These are phyloP conservation scores for Oleoguttula mirabilis DNA, from an alignment of 495 filamentous ascomycete genomes.

Conservation along the genomic window DNA sequence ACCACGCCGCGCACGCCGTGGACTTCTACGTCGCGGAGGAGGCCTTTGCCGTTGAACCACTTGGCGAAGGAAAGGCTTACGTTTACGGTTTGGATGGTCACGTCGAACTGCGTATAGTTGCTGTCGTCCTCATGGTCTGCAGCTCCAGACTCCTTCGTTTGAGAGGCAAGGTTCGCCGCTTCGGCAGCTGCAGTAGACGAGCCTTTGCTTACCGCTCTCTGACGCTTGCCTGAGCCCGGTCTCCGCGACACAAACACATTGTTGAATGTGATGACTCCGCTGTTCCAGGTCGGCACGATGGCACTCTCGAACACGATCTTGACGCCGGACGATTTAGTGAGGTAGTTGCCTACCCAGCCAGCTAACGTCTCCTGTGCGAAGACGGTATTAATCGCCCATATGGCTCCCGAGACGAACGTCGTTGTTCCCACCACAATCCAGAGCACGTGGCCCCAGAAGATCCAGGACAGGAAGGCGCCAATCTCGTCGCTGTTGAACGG, in stretches of 20 bases:
- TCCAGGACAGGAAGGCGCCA: conserved; percentile 88
- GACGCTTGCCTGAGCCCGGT: conserved; percentile 51
- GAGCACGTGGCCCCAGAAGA: conserved; percentile 80
- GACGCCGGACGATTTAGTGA: conserved; percentile 88
- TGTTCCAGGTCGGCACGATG: conserved; percentile 88
- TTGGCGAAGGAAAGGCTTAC: conserved; percentile 95
- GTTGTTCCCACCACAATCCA: conserved; percentile 95
- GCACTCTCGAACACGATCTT: conserved; percentile 96
- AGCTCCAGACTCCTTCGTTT: neutral
- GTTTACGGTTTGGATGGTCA: conserved; percentile 89
- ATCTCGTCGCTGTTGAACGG: conserved; percentile 95
- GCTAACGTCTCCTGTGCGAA: conserved; percentile 96
- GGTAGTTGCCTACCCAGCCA: conserved; percentile 84
- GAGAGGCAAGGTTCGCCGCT: conserved; percentile 48
- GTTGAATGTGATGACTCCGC: conserved; percentile 88
- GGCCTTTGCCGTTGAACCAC: conserved; percentile 94
- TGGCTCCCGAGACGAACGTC: conserved; percentile 86
- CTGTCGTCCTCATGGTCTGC: conserved; percentile 48
- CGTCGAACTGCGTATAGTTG: conserved; percentile 94
- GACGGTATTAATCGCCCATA: conserved; percentile 86
- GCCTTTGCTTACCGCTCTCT: conserved; percentile 76
- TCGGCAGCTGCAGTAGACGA: conserved; percentile 67
- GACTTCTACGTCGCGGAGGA: conserved; percentile 83
- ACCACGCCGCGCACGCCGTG: conserved; percentile 94
- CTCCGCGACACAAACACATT: conserved; percentile 92